Evolutionary conservation across 2,329 filamentous ascomycete species (phyloP).

Genomic region (Diaporthe sp.): DNA sequence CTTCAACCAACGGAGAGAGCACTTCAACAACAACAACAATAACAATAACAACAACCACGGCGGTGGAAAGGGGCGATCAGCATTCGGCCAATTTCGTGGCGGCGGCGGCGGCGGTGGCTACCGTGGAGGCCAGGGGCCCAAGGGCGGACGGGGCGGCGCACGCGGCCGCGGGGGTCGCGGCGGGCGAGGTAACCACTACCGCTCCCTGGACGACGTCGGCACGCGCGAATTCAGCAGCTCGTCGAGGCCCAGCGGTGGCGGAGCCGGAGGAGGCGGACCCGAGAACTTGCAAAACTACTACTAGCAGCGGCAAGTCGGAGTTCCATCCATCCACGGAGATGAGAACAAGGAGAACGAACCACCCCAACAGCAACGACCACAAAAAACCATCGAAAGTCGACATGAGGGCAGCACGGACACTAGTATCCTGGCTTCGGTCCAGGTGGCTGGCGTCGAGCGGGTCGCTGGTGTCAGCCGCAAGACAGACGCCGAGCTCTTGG

Average conservation of each 20-base stretch:
- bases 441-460: neutral
- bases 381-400: neutral
- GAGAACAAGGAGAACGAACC: slow-evolving; percentile 6
- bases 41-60: slow-evolving; percentile 41
- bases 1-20: slow-evolving; percentile 42
- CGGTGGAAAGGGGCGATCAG: slow-evolving; percentile 51
- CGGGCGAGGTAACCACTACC: slow-evolving; percentile 67
- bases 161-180: slow-evolving; percentile 54
- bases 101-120: slow-evolving; percentile 57
- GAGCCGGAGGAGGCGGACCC: slow-evolving; percentile 27
- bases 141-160: slow-evolving; percentile 41
- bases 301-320: slow-evolving; percentile 32
- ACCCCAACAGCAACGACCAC: neutral
- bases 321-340: neutral
- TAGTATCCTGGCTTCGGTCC: neutral
- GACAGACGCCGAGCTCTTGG: neutral
- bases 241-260: slow-evolving; percentile 32
- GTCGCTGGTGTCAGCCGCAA: neutral
- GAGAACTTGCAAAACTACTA: slow-evolving; percentile 39
- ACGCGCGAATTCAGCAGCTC: slow-evolving; percentile 55
- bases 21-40: slow-evolving; percentile 44
- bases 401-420: too few species aligned
- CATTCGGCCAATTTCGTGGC: slow-evolving; percentile 54
- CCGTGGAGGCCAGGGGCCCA: slow-evolving; percentile 52
- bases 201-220: slow-evolving; percentile 76